Evolutionary conservation across 1,284 basidiomycete species (phyloP).

Genomic region (Ceratobasidium sp.): DNA sequence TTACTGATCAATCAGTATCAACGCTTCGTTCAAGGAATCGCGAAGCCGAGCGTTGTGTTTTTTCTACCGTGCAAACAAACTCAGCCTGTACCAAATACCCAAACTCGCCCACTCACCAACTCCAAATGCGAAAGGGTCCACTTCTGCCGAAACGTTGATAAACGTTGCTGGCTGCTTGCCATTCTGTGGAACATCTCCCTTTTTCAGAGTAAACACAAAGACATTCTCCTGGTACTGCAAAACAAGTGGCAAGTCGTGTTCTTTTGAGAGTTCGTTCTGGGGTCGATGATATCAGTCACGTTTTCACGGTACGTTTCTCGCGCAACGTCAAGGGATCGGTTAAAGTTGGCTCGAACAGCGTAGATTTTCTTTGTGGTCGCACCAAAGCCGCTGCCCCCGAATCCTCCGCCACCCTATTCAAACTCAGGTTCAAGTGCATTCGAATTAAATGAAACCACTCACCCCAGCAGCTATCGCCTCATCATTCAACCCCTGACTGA

Average conservation of each 20-base stretch:
- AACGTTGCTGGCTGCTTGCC: slow-evolving; percentile 73
- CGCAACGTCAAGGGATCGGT: slow-evolving; percentile 90
- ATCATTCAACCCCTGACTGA: slow-evolving; percentile 79
- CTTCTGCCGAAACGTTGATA: slow-evolving; percentile 74
- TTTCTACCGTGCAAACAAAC: slow-evolving; percentile 64
- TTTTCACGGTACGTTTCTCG: slow-evolving; percentile 94
- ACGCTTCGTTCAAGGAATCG: slow-evolving; percentile 84
- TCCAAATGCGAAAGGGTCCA: slow-evolving; percentile 85
- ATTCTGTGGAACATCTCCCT: slow-evolving; percentile 67
- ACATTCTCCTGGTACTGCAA: slow-evolving; percentile 74
- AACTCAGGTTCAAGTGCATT: neutral
- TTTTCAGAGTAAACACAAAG: slow-evolving; percentile 81
- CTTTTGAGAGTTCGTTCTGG: slow-evolving; percentile 68
- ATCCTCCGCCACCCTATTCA: slow-evolving; percentile 58
- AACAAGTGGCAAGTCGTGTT: slow-evolving; percentile 72
- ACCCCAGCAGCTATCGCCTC: slow-evolving; percentile 72
- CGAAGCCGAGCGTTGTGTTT: slow-evolving; percentile 88
- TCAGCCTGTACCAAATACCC: neutral
- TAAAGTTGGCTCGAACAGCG: slow-evolving; percentile 85
- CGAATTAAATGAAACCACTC: slow-evolving; percentile 2
- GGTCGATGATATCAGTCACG: slow-evolving; percentile 81
- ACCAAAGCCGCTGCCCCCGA: slow-evolving; percentile 65
- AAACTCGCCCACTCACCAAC: slow-evolving; percentile 65
- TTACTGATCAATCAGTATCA: slow-evolving; percentile 83
- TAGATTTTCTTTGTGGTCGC: slow-evolving; percentile 83